These are phyloP conservation scores for Suhomyces vadensis DNA, from an alignment of 805 yeast species.

Conservation along the genomic window DNA sequence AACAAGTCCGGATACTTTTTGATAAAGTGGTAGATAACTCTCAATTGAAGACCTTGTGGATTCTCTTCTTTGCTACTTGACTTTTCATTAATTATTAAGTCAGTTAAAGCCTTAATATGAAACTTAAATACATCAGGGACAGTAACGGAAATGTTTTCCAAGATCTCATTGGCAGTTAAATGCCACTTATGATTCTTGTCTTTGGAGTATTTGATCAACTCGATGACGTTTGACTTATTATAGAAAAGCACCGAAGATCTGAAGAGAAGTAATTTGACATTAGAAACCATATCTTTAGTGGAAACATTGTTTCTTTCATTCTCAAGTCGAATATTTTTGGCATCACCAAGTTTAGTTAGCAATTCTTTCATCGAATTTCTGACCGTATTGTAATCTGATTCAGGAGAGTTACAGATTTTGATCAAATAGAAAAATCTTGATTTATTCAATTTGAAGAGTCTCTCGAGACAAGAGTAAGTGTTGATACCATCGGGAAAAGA, in stretches of 20 bases:
- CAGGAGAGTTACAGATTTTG: constrained; percentile 52
- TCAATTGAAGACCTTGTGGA: constrained; percentile 45
- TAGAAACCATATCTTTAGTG: constrained; percentile 50
- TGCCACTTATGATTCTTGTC: constrained; percentile 30
- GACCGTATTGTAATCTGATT: constrained; percentile 61
- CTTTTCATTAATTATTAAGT: constrained; percentile 30
- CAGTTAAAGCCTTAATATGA: constrained; percentile 54
- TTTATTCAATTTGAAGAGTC: constrained; percentile 57
- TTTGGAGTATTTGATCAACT: constrained; percentile 50
- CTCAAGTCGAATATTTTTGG: constrained; percentile 45
- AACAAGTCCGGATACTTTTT: constrained; percentile 50
- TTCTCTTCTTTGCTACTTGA: constrained; percentile 11
- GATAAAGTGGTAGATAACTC: constrained; percentile 60
- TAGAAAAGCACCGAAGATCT: constrained; percentile 61
- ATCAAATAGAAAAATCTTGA: constrained; percentile 59
- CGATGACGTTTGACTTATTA: constrained; percentile 63
- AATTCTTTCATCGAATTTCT: constrained; percentile 65
- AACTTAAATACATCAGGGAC: constrained; percentile 65
- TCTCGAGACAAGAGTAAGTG: constrained; percentile 50
- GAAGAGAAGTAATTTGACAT: constrained; percentile 58
- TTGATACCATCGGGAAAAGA: constrained; percentile 55
- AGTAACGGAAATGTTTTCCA: constrained; percentile 58
- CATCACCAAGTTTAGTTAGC: constrained; percentile 52
- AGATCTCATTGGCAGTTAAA: constrained; percentile 49
- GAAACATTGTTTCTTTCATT: constrained; percentile 33